Evolutionary conservation across 202 grass and related monocot species (phyloP), one percentile per base, ranked within the genome.

Genomic region (Setaria italica): DNA sequence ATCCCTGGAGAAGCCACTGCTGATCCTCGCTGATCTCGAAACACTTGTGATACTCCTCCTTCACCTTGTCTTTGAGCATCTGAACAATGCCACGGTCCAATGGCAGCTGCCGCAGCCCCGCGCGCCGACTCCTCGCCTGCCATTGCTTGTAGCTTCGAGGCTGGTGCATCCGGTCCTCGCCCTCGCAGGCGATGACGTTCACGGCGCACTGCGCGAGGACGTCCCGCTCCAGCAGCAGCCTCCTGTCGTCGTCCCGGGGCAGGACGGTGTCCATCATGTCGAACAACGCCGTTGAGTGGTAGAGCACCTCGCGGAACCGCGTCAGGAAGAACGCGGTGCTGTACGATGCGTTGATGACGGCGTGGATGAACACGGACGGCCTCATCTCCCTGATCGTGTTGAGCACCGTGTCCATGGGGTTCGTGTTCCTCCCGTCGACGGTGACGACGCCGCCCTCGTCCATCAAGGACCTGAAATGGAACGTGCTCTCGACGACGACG

Each of bases 401-500:
- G 0, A 74, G 71, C 71, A 74, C 71, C 71, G 0, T 4, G 71
- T 32, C 71, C 3, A 86, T 77, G 4, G 90, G 90, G 67, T 71
- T 79, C 3, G 43, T 0, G 43, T 13, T 12, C 2, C 2, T 25
- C 34, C 32, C 84, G 77, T 67, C 87, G 17, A 59, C 33, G 32
- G 63, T 39, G 30, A 86, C 4, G 43, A 7, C 43, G 1, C 1
- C 83, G 3, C 85, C 77, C 74, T 92, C 91, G n/a, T 97, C 94
- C 72, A 78, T 81, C 64, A 94, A 45, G 62, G 69, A 86, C 78
- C 82, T 86, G 55, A 97, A 75, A 74, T 87, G 86, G 72, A 63
- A 92, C 6, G 89, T 59, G 41, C 88, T 86, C 65, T 82, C 85
- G 9, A 97, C 88, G 10, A 97, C 88, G 10, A 90, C 70, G 14